Conservation (phyloP, 371 early-diverging fungal genomes). For the Blakeslea trispora region DNA sequence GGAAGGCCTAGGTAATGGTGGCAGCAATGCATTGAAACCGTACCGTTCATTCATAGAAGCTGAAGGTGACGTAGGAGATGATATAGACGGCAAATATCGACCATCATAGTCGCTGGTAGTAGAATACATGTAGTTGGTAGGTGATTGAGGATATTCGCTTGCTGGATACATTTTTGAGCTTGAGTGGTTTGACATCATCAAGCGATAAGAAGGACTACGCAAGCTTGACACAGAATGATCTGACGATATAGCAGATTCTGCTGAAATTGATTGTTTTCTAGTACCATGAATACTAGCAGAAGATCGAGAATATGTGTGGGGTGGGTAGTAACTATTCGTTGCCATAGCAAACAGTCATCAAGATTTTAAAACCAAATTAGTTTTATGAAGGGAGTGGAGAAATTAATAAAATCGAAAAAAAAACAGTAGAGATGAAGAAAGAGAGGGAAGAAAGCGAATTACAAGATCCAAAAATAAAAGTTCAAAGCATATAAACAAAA, state of each 20-base stretch:
- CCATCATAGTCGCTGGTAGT: neutral
- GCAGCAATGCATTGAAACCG: neutral
- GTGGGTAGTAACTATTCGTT: neutral
- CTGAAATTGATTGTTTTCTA: neutral
- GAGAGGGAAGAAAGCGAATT: too few species aligned
- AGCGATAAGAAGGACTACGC: too few species aligned
- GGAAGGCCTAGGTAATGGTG: neutral
- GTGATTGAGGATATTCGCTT: neutral
- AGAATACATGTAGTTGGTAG: neutral
- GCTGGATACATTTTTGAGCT: neutral
- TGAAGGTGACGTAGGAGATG: neutral
- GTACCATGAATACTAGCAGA: too few species aligned
- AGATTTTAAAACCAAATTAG: too few species aligned
- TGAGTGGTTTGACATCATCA: too few species aligned
- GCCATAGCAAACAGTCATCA: neutral
- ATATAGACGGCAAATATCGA: neutral
- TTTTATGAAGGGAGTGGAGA: too few species aligned
- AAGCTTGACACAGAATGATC: too few species aligned
- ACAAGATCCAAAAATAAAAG: too few species aligned
- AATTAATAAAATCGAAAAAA: too few species aligned
- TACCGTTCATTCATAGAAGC: neutral
- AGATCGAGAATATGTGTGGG: neutral
- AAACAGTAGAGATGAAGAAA: too few species aligned
- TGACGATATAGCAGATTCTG: neutral
- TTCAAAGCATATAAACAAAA: too few species aligned